These are phyloP conservation scores for Cercospora beticola DNA, from an alignment of 2,329 filamentous ascomycete genomes.

Conservation along the genomic window DNA sequence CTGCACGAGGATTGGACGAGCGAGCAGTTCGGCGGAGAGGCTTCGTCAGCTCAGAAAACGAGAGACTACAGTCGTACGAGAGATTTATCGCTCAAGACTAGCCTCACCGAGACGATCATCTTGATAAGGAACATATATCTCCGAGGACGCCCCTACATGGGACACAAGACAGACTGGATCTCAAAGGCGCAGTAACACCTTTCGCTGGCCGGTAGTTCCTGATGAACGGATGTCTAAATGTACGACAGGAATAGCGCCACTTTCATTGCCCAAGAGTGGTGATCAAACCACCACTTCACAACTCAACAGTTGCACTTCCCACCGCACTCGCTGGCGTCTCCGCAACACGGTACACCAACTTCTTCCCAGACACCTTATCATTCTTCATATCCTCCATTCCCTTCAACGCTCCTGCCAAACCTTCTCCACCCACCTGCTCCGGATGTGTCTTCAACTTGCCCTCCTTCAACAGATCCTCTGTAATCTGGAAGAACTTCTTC, in stretches of 20 bases:
- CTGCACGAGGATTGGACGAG: background rate
- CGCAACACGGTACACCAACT: slow-evolving; percentile 47
- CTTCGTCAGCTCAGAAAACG: background rate
- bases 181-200: background rate
- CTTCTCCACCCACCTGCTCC: slow-evolving; percentile 42
- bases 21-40: background rate
- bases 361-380: slow-evolving; percentile 48
- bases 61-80: background rate
- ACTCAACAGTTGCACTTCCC: slow-evolving; percentile 22
- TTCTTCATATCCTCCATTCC: slow-evolving; percentile 48
- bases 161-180: background rate
- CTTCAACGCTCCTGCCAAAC: slow-evolving; percentile 47
- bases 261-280: background rate
- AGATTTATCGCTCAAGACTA: background rate
- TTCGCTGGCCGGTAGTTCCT: background rate
- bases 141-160: background rate
- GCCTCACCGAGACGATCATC: too few species aligned
- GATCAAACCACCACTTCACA: slow-evolving; percentile 12
- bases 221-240: background rate
- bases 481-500: slow-evolving; percentile 43
- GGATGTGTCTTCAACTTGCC: slow-evolving; percentile 49
- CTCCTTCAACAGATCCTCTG: slow-evolving; percentile 43
- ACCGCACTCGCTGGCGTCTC: slow-evolving; percentile 27
- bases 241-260: background rate
- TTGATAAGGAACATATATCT: too few species aligned